Percentiles rank a stretch among this genome's conserved stretches.
phyloP scores from a whole-genome alignment of 176 grass and related monocot species.

The Eragrostis nindensis region DNA sequence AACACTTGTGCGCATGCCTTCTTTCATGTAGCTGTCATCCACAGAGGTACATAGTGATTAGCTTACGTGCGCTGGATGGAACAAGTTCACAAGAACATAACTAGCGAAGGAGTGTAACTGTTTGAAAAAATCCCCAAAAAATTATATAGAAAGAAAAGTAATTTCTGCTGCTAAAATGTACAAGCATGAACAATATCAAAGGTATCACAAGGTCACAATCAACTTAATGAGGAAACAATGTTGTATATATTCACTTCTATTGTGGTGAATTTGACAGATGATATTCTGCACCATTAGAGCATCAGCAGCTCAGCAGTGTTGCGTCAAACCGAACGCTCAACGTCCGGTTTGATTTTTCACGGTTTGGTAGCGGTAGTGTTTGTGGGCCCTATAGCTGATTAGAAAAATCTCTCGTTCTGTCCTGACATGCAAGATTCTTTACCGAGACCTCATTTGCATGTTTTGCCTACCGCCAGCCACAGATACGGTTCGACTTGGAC shows the following conservation, averaged over 20 bases:
- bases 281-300: neutral
- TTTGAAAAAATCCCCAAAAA: neutral
- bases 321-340: too few species aligned
- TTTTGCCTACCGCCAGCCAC: too few species aligned
- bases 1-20: constrained; percentile 97
- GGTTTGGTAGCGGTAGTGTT: too few species aligned
- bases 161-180: neutral
- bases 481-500: too few species aligned
- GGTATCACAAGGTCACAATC: neutral
- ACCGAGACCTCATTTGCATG: too few species aligned
- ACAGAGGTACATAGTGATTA: constrained; percentile 17
- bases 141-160: neutral
- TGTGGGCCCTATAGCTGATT: too few species aligned
- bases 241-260: neutral
- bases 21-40: constrained; percentile 94
- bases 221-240: neutral
- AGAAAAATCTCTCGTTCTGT: too few species aligned
- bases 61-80: neutral
- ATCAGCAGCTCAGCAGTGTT: too few species aligned
- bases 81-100: constrained; percentile 20
- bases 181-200: neutral
- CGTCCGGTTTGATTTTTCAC: too few species aligned
- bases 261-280: neutral
- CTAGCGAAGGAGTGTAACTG: constrained; percentile 8
- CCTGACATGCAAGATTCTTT: too few species aligned